phyloP scores from a whole-genome alignment of 2,329 filamentous ascomycete genomes.

The Cercospora citrullina region DNA sequence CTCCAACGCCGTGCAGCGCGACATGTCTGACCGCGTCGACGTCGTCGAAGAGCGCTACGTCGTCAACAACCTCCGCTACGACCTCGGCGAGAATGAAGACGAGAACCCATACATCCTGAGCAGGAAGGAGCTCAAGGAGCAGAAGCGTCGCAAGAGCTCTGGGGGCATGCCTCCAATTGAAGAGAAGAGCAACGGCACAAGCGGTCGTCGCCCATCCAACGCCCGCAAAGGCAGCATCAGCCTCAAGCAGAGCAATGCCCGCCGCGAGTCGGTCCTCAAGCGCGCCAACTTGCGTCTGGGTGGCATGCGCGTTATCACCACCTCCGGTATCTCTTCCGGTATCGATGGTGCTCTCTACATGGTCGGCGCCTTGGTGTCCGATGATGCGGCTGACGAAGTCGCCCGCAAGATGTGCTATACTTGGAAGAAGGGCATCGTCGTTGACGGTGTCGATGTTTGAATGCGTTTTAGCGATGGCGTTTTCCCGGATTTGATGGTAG shows the following conservation, averaged over 20 bases:
- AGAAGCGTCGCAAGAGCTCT: conserved; percentile 44
- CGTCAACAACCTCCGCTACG: conserved; percentile 87
- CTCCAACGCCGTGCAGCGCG: conserved; percentile 68
- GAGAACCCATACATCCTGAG: conserved; percentile 81
- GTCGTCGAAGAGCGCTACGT: conserved; percentile 84
- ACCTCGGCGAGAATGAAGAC: conserved; percentile 73
- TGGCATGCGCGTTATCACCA: conserved; percentile 72
- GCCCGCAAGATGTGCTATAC: conserved; percentile 75
- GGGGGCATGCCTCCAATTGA: conserved; percentile 38
- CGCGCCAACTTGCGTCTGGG: conserved; percentile 73
- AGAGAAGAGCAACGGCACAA: conserved; percentile 31
- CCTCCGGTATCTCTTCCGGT: conserved; percentile 75
- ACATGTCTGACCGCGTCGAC: conserved; percentile 74
- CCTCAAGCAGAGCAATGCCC: conserved; percentile 70
- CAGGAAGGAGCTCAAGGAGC: conserved; percentile 60
- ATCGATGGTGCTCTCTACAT: conserved; percentile 83
- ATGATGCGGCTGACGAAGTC: conserved; percentile 73
- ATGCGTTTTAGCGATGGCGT: conserved; percentile 18
- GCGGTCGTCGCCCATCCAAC: conserved; percentile 44
- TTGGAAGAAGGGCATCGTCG: conserved; percentile 82
- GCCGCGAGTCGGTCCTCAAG: conserved; percentile 77
- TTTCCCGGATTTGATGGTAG: conserved; percentile 1
- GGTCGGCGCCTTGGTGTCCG: conserved; percentile 76
- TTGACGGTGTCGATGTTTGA: conserved; percentile 82
- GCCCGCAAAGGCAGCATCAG: conserved; percentile 79